Percentiles rank a stretch among this genome's conserved stretches.
phyloP scores from a whole-genome alignment of 2,329 filamentous ascomycete genomes.

The Colletotrichum sp. region DNA sequence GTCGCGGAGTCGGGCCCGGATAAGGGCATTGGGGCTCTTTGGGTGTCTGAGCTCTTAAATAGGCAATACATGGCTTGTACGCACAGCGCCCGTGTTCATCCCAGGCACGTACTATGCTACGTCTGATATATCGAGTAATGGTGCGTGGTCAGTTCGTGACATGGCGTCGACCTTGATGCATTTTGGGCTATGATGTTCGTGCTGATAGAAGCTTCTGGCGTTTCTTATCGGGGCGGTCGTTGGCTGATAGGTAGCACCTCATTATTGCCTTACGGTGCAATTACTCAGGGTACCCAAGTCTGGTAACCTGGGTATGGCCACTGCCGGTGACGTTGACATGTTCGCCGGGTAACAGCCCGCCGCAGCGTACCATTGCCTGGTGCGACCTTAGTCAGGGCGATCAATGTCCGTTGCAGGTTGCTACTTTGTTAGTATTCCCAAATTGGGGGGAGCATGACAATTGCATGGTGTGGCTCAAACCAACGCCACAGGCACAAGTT shows the following conservation, averaged over 20 bases:
- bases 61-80: neutral
- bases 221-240: neutral
- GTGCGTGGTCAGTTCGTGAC: neutral
- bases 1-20: neutral
- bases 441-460: neutral
- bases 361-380: neutral
- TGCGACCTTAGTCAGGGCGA: neutral
- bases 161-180: neutral
- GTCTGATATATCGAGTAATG: neutral
- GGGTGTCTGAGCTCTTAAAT: neutral
- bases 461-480: neutral
- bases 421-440: neutral
- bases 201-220: neutral
- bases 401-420: neutral
- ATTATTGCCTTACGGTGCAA: neutral
- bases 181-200: neutral
- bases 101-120: neutral
- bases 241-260: neutral
- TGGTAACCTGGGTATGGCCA: neutral
- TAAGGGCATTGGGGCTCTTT: neutral
- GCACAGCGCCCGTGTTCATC: neutral
- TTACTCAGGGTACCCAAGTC: neutral
- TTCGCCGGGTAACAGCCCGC: neutral
- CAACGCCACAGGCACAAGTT: conserved; percentile 3
- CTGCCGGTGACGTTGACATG: neutral